Evolutionary conservation across 1,284 basidiomycete genomes (phyloP).

Genomic region (Pyrrhoderma noxium): DNA sequence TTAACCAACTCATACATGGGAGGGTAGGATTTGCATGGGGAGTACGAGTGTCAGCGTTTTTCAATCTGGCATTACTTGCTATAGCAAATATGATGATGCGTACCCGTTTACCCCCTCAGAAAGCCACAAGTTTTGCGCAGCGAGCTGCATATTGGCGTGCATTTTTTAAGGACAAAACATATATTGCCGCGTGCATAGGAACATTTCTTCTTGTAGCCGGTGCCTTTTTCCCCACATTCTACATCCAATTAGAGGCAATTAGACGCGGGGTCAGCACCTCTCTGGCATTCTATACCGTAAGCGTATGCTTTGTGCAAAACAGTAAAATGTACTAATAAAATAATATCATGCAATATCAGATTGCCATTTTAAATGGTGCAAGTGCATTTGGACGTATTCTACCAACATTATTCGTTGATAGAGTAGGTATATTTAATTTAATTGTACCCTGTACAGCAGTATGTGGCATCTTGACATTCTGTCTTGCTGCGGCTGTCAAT

Average conservation of each 20-base stretch:
- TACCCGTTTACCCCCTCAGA: not conserved
- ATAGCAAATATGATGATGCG: slow-evolving; percentile 21
- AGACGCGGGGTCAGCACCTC: slow-evolving; percentile 10
- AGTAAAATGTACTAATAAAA: not conserved
- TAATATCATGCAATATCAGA: slow-evolving; percentile 21
- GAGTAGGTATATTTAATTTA: slow-evolving; percentile 32
- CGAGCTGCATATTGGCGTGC: slow-evolving; percentile 5
- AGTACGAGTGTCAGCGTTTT: slow-evolving; percentile 26
- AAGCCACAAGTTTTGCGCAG: not conserved
- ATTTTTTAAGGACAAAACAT: slow-evolving; percentile 5
- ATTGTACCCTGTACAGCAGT: slow-evolving; percentile 33
- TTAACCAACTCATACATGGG: slow-evolving; percentile 25
- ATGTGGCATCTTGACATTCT: slow-evolving; percentile 33
- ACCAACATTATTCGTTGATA: slow-evolving; percentile 33
- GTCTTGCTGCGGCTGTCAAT: slow-evolving; percentile 33
- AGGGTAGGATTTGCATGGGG: slow-evolving; percentile 24
- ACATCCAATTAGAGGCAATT: slow-evolving; percentile 36
- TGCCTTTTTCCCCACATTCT: slow-evolving; percentile 39
- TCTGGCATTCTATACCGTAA: slow-evolving; percentile 19
- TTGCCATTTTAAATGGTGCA: slow-evolving; percentile 33
- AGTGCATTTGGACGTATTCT: slow-evolving; percentile 36
- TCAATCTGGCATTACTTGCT: slow-evolving; percentile 23
- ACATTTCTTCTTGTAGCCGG: slow-evolving; percentile 30
- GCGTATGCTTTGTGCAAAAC: not conserved
- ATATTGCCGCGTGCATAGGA: slow-evolving; percentile 21